These are phyloP conservation scores for Hypoxylon sp. DNA, from an alignment of 2,329 filamentous ascomycete species.

Conservation along the genomic window DNA sequence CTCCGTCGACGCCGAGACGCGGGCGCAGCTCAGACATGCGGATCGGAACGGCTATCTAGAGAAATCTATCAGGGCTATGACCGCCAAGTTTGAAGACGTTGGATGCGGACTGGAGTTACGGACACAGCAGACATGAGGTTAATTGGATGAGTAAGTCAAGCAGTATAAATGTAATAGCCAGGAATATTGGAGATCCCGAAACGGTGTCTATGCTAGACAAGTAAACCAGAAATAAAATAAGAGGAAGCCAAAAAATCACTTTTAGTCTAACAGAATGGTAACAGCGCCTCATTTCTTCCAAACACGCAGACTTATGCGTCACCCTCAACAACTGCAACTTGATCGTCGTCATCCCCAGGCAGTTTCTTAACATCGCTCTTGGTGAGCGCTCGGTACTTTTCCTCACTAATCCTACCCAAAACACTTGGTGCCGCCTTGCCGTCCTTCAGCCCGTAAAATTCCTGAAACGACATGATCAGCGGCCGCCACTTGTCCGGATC, in stretches of 20 bases:
- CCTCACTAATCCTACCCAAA: conserved; percentile 48
- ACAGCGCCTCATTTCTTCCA: background rate
- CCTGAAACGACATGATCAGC: conserved; percentile 59
- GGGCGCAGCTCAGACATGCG: conserved; percentile 37
- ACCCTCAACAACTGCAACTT: conserved; percentile 14
- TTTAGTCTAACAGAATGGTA: background rate
- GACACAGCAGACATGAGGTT: conserved; percentile 17
- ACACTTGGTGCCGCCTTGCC: conserved; percentile 41
- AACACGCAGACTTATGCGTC: conserved; percentile 3
- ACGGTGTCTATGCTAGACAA: too few species aligned
- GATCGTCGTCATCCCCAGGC: conserved; percentile 38
- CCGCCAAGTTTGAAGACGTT: conserved; percentile 32
- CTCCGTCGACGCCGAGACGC: conserved; percentile 39
- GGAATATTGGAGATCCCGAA: too few species aligned
- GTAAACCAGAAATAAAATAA: background rate
- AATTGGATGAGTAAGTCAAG: background rate
- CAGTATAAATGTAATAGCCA: too few species aligned
- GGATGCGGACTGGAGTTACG: conserved; percentile 38
- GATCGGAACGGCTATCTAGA: conserved; percentile 34
- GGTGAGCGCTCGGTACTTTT: conserved; percentile 45
- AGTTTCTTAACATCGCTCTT: conserved; percentile 38
- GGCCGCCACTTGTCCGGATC: conserved; percentile 58
- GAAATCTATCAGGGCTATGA: conserved; percentile 30
- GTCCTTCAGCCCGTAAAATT: conserved; percentile 55
- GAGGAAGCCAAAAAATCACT: background rate